Conservation (phyloP, 345 rosid genomes). For the Salix dunnii region DNA sequence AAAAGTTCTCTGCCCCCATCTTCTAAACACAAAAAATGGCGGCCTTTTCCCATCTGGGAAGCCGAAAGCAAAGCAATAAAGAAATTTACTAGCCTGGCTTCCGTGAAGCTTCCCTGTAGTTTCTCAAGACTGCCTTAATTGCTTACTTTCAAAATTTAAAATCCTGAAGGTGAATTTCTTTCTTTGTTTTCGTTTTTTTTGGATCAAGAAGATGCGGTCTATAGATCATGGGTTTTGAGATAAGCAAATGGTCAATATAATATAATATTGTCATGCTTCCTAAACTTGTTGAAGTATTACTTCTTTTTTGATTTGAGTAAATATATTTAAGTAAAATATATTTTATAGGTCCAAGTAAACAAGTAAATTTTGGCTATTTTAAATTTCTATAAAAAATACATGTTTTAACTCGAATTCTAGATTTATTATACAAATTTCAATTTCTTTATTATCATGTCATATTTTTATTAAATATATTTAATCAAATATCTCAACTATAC, state of each 20-base stretch:
- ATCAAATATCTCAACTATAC: no score
- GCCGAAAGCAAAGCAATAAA: neutral
- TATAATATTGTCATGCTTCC: no score
- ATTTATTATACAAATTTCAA: rapidly evolving
- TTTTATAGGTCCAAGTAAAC: rapidly evolving
- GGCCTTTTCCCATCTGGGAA: neutral
- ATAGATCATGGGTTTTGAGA: no score
- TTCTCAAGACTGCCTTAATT: neutral
- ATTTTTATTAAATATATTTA: no score
- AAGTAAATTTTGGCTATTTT: no score
- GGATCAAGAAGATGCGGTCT: no score
- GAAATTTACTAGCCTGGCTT: neutral
- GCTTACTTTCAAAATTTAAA: neutral
- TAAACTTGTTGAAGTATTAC: no score
- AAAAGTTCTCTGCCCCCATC: neutral
- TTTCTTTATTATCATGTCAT: no score
- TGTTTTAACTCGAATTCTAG: rapidly evolving
- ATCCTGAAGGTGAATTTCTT: neutral
- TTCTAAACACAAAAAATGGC: neutral
- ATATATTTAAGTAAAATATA: rapidly evolving
- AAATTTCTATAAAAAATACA: no score
- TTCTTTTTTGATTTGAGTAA: no score
- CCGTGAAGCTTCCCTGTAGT: neutral
- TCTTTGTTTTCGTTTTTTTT: no score
- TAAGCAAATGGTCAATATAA: no score